Percentiles rank a stretch among this genome's conserved stretches.
Evolutionary conservation across 257 asterid species (phyloP).

Genomic region (Osmanthus fragrans): DNA sequence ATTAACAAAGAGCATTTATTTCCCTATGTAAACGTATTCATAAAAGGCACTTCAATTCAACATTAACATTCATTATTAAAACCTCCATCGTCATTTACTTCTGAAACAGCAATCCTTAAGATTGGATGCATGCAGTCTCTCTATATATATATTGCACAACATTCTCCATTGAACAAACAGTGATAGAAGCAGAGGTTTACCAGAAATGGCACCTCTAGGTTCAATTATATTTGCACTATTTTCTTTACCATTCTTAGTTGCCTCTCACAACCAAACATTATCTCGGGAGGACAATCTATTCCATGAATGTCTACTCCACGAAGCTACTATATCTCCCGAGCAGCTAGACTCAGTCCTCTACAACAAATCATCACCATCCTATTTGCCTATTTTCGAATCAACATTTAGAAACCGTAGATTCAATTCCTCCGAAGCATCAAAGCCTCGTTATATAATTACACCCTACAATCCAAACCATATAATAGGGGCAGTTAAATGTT

Average conservation of each 20-base stretch:
- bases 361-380: neutral
- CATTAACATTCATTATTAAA: neutral
- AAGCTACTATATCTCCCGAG: neutral
- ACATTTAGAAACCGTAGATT: neutral
- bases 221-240: neutral
- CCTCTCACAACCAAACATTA: neutral
- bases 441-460: constrained; percentile 10
- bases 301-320: neutral
- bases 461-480: neutral
- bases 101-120: neutral
- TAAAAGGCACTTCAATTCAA: neutral
- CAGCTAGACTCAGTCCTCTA: neutral
- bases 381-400: constrained; percentile 7
- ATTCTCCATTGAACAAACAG: neutral
- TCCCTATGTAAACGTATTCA: neutral
- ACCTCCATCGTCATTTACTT: neutral
- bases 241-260: constrained; percentile 1
- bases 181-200: neutral
- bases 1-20: neutral
- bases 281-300: neutral
- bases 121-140: neutral
- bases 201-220: neutral
- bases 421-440: neutral
- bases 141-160: neutral
- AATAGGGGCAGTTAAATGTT: neutral